phyloP scores from a whole-genome alignment of 2,329 filamentous ascomycete genomes.

The Boeremia exigua region DNA sequence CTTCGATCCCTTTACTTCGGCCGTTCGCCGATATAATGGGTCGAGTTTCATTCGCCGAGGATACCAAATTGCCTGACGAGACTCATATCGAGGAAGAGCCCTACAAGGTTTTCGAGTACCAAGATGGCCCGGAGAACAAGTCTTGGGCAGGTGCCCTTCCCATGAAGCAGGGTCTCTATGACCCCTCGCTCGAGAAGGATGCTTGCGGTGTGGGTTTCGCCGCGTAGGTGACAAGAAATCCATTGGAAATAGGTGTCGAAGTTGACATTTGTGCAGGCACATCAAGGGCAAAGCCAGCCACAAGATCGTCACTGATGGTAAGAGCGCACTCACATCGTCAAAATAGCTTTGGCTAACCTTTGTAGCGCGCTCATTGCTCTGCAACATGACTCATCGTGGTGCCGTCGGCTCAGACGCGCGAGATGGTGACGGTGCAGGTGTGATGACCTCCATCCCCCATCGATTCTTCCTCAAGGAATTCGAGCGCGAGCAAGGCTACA shows the following conservation, averaged over 20 bases:
- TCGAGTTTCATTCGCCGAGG: slow-evolving; percentile 59
- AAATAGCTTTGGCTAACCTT: slow-evolving; percentile 28
- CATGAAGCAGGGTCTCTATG: slow-evolving; percentile 98
- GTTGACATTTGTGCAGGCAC: slow-evolving; percentile 65
- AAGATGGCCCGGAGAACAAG: slow-evolving; percentile 77
- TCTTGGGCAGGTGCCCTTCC: slow-evolving; percentile 95
- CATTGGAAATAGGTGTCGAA: neutral
- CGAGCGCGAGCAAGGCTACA: slow-evolving; percentile 84
- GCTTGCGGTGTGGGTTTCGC: slow-evolving; percentile 99
- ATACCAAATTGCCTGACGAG: slow-evolving; percentile 56
- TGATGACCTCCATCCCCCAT: slow-evolving; percentile 99
- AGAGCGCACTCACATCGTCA: slow-evolving; percentile 41
- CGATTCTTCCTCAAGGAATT: slow-evolving; percentile 99
- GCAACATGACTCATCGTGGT: slow-evolving; percentile 99
- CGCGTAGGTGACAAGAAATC: slow-evolving; percentile 68
- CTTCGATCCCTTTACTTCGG: slow-evolving; percentile 48
- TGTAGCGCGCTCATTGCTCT: slow-evolving; percentile 86
- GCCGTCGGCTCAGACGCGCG: slow-evolving; percentile 96
- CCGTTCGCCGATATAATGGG: slow-evolving; percentile 61
- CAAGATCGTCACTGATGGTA: slow-evolving; percentile 98
- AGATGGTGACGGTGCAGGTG: slow-evolving; percentile 97
- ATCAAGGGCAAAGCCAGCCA: slow-evolving; percentile 98
- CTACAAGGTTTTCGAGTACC: slow-evolving; percentile 78
- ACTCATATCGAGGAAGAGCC: slow-evolving; percentile 63
- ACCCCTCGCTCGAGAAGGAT: slow-evolving; percentile 97